Evolutionary conservation across 2,329 filamentous ascomycete species (phyloP).

Genomic region (Paraphaeosphaeria sporulosa): DNA sequence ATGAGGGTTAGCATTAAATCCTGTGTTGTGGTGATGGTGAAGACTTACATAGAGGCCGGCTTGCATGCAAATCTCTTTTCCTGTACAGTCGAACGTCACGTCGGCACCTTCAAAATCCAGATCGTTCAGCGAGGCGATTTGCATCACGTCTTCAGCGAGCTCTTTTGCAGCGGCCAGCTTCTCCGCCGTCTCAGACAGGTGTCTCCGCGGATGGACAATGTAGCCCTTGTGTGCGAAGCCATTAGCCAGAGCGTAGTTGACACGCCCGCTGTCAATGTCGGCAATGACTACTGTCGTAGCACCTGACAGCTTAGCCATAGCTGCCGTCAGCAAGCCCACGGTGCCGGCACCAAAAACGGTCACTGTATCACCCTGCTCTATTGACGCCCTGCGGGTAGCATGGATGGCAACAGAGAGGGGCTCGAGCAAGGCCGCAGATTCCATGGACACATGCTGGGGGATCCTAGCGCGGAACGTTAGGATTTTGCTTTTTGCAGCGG

Average conservation of each 20-base stretch:
- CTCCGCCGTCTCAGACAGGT: conserved; percentile 37
- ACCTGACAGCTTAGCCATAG: conserved; percentile 51
- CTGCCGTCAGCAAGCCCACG: conserved; percentile 49
- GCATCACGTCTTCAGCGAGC: conserved; percentile 45
- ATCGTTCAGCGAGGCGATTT: conserved; percentile 47
- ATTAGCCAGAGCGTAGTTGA: conserved; percentile 49
- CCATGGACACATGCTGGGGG: conserved; percentile 49
- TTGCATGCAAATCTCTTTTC: conserved; percentile 54
- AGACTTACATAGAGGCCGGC: conserved; percentile 51
- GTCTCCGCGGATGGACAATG: conserved; percentile 37
- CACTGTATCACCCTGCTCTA: conserved; percentile 77
- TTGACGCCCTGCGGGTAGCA: conserved; percentile 75
- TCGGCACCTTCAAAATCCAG: conserved; percentile 50
- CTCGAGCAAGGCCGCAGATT: conserved; percentile 50
- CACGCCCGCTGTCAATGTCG: conserved; percentile 50
- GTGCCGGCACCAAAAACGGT: conserved; percentile 89
- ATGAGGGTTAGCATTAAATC: conserved; percentile 19
- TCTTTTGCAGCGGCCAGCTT: conserved; percentile 46
- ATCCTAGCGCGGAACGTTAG: conserved; percentile 47
- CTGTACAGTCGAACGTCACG: conserved; percentile 52
- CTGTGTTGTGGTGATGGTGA: background rate
- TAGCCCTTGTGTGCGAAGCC: conserved; percentile 51
- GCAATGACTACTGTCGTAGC: conserved; percentile 52
- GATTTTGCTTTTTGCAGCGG: conserved; percentile 29
- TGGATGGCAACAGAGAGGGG: conserved; percentile 87